Percentiles rank a stretch among this genome's conserved stretches.
Conservation (phyloP, 148 eudicot genomes). For the Amaranthus palmeri region DNA sequence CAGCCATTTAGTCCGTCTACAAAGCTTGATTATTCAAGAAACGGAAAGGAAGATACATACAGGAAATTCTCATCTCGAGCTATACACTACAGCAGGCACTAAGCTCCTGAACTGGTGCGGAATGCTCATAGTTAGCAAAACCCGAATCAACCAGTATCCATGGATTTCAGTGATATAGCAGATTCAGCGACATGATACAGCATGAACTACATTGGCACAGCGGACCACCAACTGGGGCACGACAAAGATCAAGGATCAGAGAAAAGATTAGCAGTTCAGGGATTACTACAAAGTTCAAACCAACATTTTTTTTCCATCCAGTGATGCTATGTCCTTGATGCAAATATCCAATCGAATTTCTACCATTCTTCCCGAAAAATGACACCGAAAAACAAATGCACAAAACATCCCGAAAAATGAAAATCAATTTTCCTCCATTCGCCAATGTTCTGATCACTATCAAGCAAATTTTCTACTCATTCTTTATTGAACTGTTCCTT, state of each 20-base stretch:
- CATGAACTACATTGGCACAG: constrained; percentile 12
- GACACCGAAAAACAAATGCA: too few species aligned
- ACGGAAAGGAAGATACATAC: constrained; percentile 26
- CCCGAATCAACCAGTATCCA: constrained; percentile 17
- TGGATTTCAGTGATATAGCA: constrained; percentile 10
- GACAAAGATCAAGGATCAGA: neutral
- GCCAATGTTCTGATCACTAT: too few species aligned
- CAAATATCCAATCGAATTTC: too few species aligned
- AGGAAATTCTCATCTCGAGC: constrained; percentile 18
- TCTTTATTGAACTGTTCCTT: too few species aligned
- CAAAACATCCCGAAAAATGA: too few species aligned
- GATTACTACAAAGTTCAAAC: too few species aligned
- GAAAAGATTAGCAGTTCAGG: too few species aligned
- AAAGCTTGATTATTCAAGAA: constrained; percentile 28
- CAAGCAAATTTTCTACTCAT: too few species aligned
- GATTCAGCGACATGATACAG: constrained; percentile 7
- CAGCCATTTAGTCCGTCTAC: constrained; percentile 33
- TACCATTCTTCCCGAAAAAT: too few species aligned
- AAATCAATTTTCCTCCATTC: too few species aligned
- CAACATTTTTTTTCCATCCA: too few species aligned
- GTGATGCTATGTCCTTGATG: too few species aligned
- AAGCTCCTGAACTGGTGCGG: constrained; percentile 17
- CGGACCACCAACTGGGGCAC: neutral
- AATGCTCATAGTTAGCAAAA: constrained; percentile 24
- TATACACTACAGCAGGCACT: constrained; percentile 23